These are phyloP conservation scores for Sisymbrium altissimum DNA, from an alignment of 345 rosid species.

Conservation along the genomic window DNA sequence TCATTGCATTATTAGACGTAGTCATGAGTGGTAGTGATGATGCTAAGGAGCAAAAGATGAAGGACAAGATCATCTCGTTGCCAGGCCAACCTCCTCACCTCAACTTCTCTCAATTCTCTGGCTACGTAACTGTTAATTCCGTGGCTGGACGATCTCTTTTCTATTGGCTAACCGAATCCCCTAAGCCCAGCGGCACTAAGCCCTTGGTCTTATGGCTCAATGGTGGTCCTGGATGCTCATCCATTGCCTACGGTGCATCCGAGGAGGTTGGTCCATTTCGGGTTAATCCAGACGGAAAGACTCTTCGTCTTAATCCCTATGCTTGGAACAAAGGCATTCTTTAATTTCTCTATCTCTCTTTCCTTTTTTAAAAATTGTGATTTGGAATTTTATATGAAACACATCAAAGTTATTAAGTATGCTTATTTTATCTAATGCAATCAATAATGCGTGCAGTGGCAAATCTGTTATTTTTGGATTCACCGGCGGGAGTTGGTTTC, in stretches of 20 bases:
- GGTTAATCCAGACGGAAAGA: constrained; percentile 52
- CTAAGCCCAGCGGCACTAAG: constrained; percentile 34
- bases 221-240: constrained; percentile 95
- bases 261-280: constrained; percentile 96
- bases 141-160: constrained; percentile 62
- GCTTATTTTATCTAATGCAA: not conserved
- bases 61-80: constrained; percentile 53
- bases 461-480: constrained; percentile 76
- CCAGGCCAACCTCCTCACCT: constrained; percentile 72
- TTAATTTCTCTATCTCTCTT: not conserved
- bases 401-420: not conserved
- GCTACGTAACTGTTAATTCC: constrained; percentile 61
- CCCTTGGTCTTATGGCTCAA: constrained; percentile 81
- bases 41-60: constrained; percentile 37
- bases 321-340: constrained; percentile 75
- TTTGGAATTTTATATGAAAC: not conserved
- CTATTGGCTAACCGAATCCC: constrained; percentile 66
- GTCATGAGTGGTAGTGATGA: constrained; percentile 1
- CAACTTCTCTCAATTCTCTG: constrained; percentile 70
- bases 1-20: constrained; percentile 8
- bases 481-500: constrained; percentile 92
- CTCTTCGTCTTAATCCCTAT: constrained; percentile 47
- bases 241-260: constrained; percentile 78
- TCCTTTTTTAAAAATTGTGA: not conserved
- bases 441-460: constrained; percentile 45